Evolutionary conservation across 257 asterid species (phyloP).

Genomic region (Capsicum chinense): DNA sequence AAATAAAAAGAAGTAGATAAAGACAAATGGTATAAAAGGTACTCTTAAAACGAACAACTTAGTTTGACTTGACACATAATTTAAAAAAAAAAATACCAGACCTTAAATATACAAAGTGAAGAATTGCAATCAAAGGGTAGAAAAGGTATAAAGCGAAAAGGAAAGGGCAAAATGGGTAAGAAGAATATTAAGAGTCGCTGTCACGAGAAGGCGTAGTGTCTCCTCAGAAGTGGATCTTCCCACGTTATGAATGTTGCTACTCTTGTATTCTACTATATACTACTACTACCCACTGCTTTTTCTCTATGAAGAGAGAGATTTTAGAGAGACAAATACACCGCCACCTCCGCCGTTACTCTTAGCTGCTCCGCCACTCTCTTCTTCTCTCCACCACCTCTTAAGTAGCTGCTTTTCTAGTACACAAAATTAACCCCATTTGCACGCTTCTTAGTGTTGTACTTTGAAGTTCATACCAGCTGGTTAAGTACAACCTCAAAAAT

Average conservation of each 20-base stretch:
- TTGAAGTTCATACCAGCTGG: not conserved
- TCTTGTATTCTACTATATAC: slow-evolving; percentile 27
- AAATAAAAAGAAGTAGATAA: not conserved
- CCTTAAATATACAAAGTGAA: no score
- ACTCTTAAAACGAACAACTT: no score
- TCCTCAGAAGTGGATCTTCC: slow-evolving; percentile 88
- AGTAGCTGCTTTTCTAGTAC: not conserved
- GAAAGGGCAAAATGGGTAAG: not conserved
- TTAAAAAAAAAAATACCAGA: no score
- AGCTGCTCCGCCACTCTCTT: not conserved
- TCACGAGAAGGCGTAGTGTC: slow-evolving; percentile 67
- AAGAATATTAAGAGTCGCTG: slow-evolving; percentile 48
- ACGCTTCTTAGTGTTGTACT: not conserved
- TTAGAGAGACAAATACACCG: not conserved
- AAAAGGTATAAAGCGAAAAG: not conserved
- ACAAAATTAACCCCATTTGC: slow-evolving; percentile 13
- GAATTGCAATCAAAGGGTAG: no score
- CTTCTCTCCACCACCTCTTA: not conserved
- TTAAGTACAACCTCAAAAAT: not conserved
- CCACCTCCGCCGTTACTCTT: not conserved
- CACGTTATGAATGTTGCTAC: slow-evolving; percentile 77
- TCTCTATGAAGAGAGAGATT: not conserved
- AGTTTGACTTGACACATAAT: no score
- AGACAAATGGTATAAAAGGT: not conserved
- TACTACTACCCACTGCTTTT: slow-evolving; percentile 25